phyloP scores from a whole-genome alignment of 768 basidiomycete species.

The Lactarius deliciosus region DNA sequence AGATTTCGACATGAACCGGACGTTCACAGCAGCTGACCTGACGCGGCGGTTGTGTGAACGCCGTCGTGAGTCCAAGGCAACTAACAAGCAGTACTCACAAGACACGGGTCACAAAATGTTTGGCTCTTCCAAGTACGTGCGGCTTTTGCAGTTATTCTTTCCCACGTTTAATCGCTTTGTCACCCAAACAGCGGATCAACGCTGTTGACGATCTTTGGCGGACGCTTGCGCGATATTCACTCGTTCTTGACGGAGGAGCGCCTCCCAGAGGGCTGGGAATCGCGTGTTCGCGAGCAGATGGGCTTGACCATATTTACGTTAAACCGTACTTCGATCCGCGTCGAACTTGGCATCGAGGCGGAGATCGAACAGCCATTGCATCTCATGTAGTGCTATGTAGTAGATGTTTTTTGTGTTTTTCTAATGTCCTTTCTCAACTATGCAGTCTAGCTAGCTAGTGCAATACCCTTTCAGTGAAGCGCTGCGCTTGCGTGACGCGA shows the following conservation, averaged over 20 bases:
- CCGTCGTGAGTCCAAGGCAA: slow-evolving; percentile 51
- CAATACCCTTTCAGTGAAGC: background rate
- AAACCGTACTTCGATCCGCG: slow-evolving; percentile 42
- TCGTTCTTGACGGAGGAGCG: slow-evolving; percentile 66
- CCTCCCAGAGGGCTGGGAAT: slow-evolving; percentile 72
- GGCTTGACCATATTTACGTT: slow-evolving; percentile 61
- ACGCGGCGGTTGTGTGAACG: slow-evolving; percentile 58
- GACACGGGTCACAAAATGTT: slow-evolving; percentile 55
- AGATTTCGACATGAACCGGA: slow-evolving; percentile 28
- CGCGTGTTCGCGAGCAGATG: slow-evolving; percentile 49
- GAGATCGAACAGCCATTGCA: slow-evolving; percentile 28
- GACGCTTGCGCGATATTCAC: slow-evolving; percentile 53
- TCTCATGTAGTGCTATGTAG: slow-evolving; percentile 10
- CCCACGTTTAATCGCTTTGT: background rate
- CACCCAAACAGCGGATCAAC: slow-evolving; percentile 52
- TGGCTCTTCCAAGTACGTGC: slow-evolving; percentile 64
- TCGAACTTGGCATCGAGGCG: slow-evolving; percentile 37
- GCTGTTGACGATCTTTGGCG: slow-evolving; percentile 65
- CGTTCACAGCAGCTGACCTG: slow-evolving; percentile 58
- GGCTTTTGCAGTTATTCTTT: slow-evolving; percentile 1
- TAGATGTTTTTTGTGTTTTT: background rate
- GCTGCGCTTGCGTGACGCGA: background rate
- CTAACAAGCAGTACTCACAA: slow-evolving; percentile 59
- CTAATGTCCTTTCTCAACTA: background rate
- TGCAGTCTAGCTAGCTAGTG: background rate